These are phyloP conservation scores for Beta corolliflora DNA, from an alignment of 179 eudicot genomes.

Conservation along the genomic window DNA sequence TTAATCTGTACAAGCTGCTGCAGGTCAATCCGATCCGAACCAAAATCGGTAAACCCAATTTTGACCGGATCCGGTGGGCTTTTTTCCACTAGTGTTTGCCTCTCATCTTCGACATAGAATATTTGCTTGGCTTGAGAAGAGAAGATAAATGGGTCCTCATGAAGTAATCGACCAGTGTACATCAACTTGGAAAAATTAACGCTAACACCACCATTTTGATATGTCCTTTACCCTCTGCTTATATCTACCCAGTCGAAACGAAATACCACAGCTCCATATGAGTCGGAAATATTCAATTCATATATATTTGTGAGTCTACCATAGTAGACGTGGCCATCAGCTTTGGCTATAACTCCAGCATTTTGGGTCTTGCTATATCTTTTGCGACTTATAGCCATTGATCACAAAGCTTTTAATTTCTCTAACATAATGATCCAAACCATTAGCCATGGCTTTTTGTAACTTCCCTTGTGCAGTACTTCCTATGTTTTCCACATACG, in stretches of 20 bases:
- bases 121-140: neutral
- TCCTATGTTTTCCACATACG: neutral
- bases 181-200: neutral
- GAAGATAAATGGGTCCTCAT: slow-evolving; percentile 1
- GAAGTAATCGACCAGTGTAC: neutral
- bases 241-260: slow-evolving; percentile 5
- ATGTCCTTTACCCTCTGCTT: neutral
- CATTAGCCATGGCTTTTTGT: neutral
- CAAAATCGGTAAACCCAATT: too few relatives aligned
- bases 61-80: too few relatives aligned
- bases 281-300: slow-evolving; percentile 3
- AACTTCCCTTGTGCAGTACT: neutral
- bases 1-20: too few relatives aligned
- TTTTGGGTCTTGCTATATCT: neutral
- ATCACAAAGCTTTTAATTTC: neutral
- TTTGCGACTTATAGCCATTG: neutral
- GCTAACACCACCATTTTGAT: neutral
- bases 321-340: neutral
- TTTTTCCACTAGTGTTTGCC: too few relatives aligned
- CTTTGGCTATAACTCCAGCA: slow-evolving; percentile 13
- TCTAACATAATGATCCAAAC: neutral
- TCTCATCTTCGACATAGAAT: neutral
- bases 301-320: neutral
- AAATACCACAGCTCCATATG: neutral
- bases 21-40: too few relatives aligned